phyloP scores from a whole-genome alignment of 139 green algal species.

The Asterochloris sp. region DNA sequence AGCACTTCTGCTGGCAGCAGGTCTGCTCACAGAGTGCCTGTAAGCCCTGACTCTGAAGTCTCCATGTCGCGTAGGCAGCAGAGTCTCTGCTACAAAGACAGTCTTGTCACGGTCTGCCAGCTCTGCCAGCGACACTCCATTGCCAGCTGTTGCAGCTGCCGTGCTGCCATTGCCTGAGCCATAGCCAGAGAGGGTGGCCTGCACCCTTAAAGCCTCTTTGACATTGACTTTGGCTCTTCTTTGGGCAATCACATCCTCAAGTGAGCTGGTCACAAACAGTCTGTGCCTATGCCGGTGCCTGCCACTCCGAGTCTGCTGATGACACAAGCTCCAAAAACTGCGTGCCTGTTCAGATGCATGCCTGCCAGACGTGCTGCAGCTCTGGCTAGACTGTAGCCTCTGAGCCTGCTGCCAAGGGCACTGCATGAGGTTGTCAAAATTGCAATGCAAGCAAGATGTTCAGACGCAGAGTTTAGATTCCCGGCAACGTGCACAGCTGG shows the following conservation, averaged over 20 bases:
- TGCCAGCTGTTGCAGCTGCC: no score
- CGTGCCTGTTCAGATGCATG: not conserved
- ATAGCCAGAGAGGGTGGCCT: no score
- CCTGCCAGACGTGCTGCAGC: constrained; percentile 3
- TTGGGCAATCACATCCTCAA: not conserved
- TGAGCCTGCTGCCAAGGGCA: not conserved
- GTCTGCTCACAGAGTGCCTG: constrained; percentile 71
- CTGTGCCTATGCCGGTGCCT: not conserved
- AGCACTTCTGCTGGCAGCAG: not conserved
- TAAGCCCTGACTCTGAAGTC: constrained; percentile 87
- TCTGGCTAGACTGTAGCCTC: not conserved
- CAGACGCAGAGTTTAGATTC: no score
- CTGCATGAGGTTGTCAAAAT: no score
- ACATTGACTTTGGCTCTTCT: no score
- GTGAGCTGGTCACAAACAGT: not conserved
- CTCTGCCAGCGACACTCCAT: no score
- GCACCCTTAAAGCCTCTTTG: no score
- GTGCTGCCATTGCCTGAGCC: no score
- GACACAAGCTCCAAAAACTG: not conserved
- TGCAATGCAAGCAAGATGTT: no score
- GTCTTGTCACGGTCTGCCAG: no score
- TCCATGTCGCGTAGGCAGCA: constrained; percentile 82
- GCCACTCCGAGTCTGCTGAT: not conserved
- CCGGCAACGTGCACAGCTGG: no score
- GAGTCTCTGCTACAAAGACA: constrained; percentile 87